Conservation (phyloP, 2,329 filamentous ascomycete genomes). For the Stemphylium beticola region DNA sequence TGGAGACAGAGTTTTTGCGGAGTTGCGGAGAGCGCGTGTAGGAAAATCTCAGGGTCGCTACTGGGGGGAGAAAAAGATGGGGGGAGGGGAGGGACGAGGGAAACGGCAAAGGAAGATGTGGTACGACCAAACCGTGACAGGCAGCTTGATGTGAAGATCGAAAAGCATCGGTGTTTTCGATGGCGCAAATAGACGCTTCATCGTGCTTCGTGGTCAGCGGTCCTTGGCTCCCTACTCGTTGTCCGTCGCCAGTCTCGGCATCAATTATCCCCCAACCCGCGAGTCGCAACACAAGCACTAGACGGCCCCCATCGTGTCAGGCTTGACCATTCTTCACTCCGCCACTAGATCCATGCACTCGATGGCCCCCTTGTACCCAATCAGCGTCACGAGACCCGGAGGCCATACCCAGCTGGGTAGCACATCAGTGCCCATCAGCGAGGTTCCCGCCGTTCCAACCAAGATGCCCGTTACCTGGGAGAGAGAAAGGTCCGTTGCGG, state of each 20-base stretch:
- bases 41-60: background rate
- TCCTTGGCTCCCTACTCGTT: background rate
- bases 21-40: constrained; percentile 8
- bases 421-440: constrained; percentile 13
- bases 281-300: constrained; percentile 28
- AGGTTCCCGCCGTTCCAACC: constrained; percentile 4
- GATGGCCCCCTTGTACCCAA: constrained; percentile 14
- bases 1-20: constrained; percentile 21
- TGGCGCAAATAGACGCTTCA: background rate
- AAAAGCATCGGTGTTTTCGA: background rate
- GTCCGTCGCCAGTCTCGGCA: constrained; percentile 5
- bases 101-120: background rate
- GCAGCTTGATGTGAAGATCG: background rate
- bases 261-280: constrained; percentile 6
- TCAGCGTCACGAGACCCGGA: constrained; percentile 19
- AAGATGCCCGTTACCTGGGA: constrained; percentile 13
- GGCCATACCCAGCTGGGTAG: constrained; percentile 25
- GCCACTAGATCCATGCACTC: constrained; percentile 7
- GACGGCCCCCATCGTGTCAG: constrained; percentile 22
- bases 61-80: background rate
- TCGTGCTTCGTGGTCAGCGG: background rate
- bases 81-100: background rate
- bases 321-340: constrained; percentile 21
- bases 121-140: background rate
- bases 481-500: constrained; percentile 24